Base-by-base conservation (phyloP, 2,329 filamentous ascomycete species). In the Neobulgaria alba region DNA sequence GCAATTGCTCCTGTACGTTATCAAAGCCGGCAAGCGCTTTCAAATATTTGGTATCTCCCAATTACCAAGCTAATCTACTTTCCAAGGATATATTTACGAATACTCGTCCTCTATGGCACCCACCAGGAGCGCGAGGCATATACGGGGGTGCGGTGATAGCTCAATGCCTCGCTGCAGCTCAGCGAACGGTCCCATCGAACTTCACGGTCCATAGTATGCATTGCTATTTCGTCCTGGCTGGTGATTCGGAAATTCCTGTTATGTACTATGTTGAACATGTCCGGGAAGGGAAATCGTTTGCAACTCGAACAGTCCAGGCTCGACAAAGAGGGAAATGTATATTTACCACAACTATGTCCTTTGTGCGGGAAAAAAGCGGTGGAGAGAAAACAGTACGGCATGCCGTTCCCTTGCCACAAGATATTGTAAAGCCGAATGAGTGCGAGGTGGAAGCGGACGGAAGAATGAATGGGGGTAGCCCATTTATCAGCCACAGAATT, bases 221-320 rank as follows among this genome's bases (percentile, higher is more conserved):
- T 73, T 96, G 92, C 75, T 98, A 96, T 69, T 98, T 98, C 63
- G 80, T 98, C 23, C 79, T 96, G 2, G 89, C 90, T 3, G 92
- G 92, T 19, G 85, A 90, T 57, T 73, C 78, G 10, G 77, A 83
- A 45, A 82, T 92, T 14, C 90, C 92, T 21, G 84, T 96, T 51
- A 73, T 95, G 47, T 96, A 95, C 67, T 86, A 95, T 60, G 92
- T 98, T 34, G 92, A 96, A 67, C 77, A 85, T 38, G 87, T 98
- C 35, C 82, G 92, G 41, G 87, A 94, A 59, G 92, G 92, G 7
- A 79, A 82, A 45, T 89, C 83, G 38, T 98, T 89, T 62, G 82
- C 86, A 40, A 96, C 92, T 29, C 75, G 92, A 40, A 96, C 90
- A 1, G 92, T 98, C n/a, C 90, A 96, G 65, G 92, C 92, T 21